Percentiles rank a stretch among this genome's conserved stretches.
Conservation (phyloP, 768 basidiomycete genomes). For the Pholiota molesta region DNA sequence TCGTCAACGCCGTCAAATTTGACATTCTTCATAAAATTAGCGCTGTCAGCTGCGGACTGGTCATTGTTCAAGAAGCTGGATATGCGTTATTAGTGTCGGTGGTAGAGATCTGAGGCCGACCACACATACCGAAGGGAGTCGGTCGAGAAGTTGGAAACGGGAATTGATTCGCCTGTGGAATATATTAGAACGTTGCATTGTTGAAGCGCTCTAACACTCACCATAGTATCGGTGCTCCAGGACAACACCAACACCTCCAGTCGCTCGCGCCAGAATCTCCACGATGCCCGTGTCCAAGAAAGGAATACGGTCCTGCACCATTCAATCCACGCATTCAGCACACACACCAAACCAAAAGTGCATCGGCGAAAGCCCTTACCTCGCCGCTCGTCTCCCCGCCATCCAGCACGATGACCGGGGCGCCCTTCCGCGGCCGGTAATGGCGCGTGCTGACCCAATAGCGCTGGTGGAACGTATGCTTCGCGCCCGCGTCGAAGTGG, state of each 20-base stretch:
- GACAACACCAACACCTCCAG: conserved; percentile 88
- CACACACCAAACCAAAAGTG: neutral
- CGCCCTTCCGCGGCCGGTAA: conserved; percentile 69
- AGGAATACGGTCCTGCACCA: conserved; percentile 44
- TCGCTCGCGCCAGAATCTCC: conserved; percentile 82
- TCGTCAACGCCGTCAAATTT: conserved; percentile 72
- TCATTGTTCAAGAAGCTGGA: conserved; percentile 85
- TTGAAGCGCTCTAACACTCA: conserved; percentile 19
- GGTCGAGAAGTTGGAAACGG: conserved; percentile 77
- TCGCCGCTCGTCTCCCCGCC: conserved; percentile 92
- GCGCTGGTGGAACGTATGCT: conserved; percentile 78
- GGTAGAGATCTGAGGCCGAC: conserved; percentile 4
- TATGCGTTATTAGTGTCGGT: neutral
- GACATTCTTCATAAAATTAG: conserved; percentile 86
- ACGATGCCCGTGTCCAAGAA: conserved; percentile 84
- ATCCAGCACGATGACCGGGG: conserved; percentile 89
- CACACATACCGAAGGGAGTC: conserved; percentile 69
- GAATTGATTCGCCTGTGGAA: conserved; percentile 68
- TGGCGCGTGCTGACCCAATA: conserved; percentile 91
- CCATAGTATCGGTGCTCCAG: conserved; percentile 94
- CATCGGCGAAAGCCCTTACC: conserved; percentile 37
- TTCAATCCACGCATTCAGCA: neutral
- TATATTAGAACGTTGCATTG: neutral
- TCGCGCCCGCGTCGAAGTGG: conserved; percentile 62
- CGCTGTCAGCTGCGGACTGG: conserved; percentile 89